Base-by-base conservation (phyloP, 176 grass and related monocot genomes). In the Echinochloa phyllopogon region DNA sequence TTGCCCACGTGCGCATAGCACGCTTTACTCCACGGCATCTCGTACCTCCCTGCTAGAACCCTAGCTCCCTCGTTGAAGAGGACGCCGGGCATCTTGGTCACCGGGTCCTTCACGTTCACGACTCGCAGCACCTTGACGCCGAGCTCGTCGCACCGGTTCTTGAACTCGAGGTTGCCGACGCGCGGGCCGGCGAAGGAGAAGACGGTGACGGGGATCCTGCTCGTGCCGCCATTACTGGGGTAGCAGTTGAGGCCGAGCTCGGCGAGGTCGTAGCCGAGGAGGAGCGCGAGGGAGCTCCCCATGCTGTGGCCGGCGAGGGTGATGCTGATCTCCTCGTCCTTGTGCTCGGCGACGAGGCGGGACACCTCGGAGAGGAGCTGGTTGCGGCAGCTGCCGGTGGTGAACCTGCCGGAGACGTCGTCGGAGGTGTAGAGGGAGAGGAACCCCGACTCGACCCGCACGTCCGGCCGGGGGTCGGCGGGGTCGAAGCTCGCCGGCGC, bases 281-380 rank as follows among this genome's bases (percentile, higher is more conserved):
- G 91, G 4, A 87, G 45, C 0, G 94, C 94, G 8, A 96, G 69
- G 29, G 94, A 93, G 89, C 94, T 96, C 2, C 94, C 94, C 94
- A 96, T 93, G 91, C 91, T 96, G 82, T 96, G 94, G 5, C 91
- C 94, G 0, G 88, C 89, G 23, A 96, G 86, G 12, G 94, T 93
- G 52, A 96, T 91, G 76, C 90, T 93, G 2, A 95, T 17, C 2
- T 80, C 86, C 15, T 93, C 94, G 57, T 85, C 41, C 36, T 65
- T 87, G 77, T 93, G 55, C 27, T 81, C 36, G n/a, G 39, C 27
- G 38, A 91, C 27, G 12, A 96, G 83, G 3, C 84, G 77, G 0
- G 86, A 24, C 0, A 91, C 20, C 81, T 96, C 91, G 6, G 86
- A 87, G 27, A 96, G 94, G 4, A 93, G 86, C 85, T 96, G 91